A percentile compares a stretch with the other conserved stretches of the same genome.
phyloP scores from a whole-genome alignment of 1,284 basidiomycete species.

The Heterobasidion occidentale region DNA sequence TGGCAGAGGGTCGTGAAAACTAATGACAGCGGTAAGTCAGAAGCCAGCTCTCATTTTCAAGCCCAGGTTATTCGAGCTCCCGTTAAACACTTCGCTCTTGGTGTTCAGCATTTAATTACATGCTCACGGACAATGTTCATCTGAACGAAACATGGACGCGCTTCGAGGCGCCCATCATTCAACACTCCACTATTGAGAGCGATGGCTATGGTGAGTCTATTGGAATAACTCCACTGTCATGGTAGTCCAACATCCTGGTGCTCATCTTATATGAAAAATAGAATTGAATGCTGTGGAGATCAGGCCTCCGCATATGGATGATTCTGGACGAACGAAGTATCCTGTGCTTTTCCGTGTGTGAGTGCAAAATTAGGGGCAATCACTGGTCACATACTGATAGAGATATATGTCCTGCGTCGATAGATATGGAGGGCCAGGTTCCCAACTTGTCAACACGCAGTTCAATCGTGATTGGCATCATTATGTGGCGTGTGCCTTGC shows the following conservation, averaged over 20 bases:
- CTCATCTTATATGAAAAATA: slow-evolving; percentile 17
- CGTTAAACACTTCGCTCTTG: background rate
- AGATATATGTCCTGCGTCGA: background rate
- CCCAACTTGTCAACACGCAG: slow-evolving; percentile 65
- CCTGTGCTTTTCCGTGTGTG: slow-evolving; percentile 86
- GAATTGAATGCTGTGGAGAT: slow-evolving; percentile 87
- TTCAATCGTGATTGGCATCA: slow-evolving; percentile 81
- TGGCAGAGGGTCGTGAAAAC: slow-evolving; percentile 78
- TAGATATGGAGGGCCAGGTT: slow-evolving; percentile 87
- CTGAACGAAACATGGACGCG: slow-evolving; percentile 65
- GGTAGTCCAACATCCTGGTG: background rate
- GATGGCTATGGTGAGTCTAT: slow-evolving; percentile 71
- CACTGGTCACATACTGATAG: background rate
- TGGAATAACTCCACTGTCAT: too few relatives aligned
- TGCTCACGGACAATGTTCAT: slow-evolving; percentile 66
- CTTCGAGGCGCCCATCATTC: slow-evolving; percentile 69
- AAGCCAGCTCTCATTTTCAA: background rate
- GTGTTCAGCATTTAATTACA: slow-evolving; percentile 45
- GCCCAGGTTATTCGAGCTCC: background rate
- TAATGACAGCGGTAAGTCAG: slow-evolving; percentile 45
- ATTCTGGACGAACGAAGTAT: slow-evolving; percentile 87
- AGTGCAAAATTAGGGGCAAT: slow-evolving; percentile 16
- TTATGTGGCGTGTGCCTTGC: slow-evolving; percentile 74
- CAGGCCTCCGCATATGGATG: slow-evolving; percentile 87
- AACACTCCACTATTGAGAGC: slow-evolving; percentile 63